Evolutionary conservation across 1,284 basidiomycete genomes (phyloP).

Genomic region (Chondrostereum purpureum): DNA sequence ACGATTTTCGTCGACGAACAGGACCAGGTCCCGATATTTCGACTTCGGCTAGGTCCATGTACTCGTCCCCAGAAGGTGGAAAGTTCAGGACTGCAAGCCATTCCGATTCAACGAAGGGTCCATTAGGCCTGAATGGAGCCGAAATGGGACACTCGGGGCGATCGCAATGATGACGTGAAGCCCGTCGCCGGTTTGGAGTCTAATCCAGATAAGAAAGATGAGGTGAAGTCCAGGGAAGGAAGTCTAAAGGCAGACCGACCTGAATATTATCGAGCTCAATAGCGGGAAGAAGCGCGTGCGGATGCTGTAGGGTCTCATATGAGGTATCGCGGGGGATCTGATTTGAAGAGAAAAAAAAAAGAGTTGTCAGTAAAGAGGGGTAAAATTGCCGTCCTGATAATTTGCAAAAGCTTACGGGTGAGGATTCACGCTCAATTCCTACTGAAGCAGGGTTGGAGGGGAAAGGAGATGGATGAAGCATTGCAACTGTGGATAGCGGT

Average conservation of each 20-base stretch:
- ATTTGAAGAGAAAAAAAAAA: too few relatives aligned
- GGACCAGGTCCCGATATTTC: constrained; percentile 42
- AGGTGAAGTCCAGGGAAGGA: background rate
- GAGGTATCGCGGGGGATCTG: too few relatives aligned
- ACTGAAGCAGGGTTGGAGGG: too few relatives aligned
- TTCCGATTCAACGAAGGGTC: constrained; percentile 52
- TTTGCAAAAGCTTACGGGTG: too few relatives aligned
- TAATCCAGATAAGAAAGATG: too few relatives aligned
- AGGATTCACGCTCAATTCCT: too few relatives aligned
- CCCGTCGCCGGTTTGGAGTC: too few relatives aligned
- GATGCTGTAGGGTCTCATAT: too few relatives aligned
- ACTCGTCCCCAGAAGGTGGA: constrained; percentile 28
- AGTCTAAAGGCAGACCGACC: background rate
- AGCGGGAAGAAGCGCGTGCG: background rate
- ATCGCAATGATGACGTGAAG: constrained; percentile 8
- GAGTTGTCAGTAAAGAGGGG: too few relatives aligned
- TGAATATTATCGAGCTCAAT: background rate
- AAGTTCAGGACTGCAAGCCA: constrained; percentile 53
- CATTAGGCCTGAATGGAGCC: constrained; percentile 25
- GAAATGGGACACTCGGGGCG: constrained; percentile 12
- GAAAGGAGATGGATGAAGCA: background rate
- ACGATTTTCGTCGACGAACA: constrained; percentile 48
- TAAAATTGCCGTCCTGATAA: too few relatives aligned
- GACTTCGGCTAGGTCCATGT: constrained; percentile 52
- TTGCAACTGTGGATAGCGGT: background rate